These are phyloP conservation scores for Alisma plantagoaquatica DNA, from an alignment of 106 monocot species.

Conservation along the genomic window DNA sequence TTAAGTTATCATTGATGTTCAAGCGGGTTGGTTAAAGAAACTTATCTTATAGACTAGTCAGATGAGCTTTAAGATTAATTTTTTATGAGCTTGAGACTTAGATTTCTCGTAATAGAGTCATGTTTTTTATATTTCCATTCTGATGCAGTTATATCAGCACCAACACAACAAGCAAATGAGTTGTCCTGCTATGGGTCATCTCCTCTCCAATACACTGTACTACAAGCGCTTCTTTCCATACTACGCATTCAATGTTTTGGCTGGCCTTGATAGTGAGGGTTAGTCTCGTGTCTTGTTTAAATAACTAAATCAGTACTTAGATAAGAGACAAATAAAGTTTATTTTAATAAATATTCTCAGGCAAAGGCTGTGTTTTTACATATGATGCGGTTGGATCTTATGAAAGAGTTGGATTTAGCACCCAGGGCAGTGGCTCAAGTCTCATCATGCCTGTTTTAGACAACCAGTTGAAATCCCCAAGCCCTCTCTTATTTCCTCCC, in stretches of 20 bases:
- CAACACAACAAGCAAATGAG: constrained; percentile 98
- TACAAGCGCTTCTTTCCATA: constrained; percentile 99
- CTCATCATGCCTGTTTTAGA: constrained; percentile 95
- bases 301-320: not conserved
- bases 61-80: no score
- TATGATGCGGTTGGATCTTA: constrained; percentile 99
- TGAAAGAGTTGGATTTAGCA: constrained; percentile 86
- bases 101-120: no score
- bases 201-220: constrained; percentile 95
- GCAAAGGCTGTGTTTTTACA: constrained; percentile 86
- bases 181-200: constrained; percentile 95
- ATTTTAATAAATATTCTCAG: constrained; percentile 15
- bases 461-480: constrained; percentile 94
- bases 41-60: no score
- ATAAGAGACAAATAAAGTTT: not conserved
- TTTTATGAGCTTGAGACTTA: no score
- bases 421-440: constrained; percentile 74
- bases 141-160: constrained; percentile 84
- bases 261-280: constrained; percentile 97
- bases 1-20: no score
- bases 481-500: constrained; percentile 88
- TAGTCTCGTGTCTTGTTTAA: constrained; percentile 5
- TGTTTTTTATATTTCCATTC: not conserved
- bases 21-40: no score
- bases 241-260: constrained; percentile 92